Evolutionary conservation across 2,329 filamentous ascomycete genomes (phyloP), one percentile per base, ranked within the genome.

Genomic region (Hymenoscyphus salicellus): DNA sequence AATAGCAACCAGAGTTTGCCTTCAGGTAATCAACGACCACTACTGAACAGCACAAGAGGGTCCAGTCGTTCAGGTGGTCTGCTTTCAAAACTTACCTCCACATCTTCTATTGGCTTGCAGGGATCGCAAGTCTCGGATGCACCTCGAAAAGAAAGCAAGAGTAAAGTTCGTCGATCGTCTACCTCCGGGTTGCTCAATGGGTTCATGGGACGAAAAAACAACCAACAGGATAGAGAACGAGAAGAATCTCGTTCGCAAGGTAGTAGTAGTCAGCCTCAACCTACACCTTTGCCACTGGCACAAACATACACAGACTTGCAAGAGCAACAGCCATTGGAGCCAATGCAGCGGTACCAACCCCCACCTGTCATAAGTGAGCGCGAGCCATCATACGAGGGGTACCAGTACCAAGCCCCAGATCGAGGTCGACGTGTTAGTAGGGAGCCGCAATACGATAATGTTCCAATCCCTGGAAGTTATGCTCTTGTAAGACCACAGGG

Each of bases 381-480:
- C 32, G 61, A 66, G 33, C 67, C 62, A n/a, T 56, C 63, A 17
- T 55, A 38, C 14, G 36, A 11, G 4, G 36, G 36, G 36, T 38
- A 38, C 14, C 33, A 36, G 33, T 11, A 64, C 33, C 63, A 43
- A 30, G 20, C 55, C 26, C 64, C 58, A 33, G 64, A 71, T 10
- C 69, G 71, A 23, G 68, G 72, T 20, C 67, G 69, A 5, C 65
- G 49, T 23, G 26, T 55, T 5, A 66, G 62, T 17, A 64, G 68
- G 65, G 73, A 74, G 36, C 71, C 69, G 23, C 62, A 63, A 32
- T 76, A 76, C 61, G 69, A 72, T 63, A 69, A 61, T 32, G 73
- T 75, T 8, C 74, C 73, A 2, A 76, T 76, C 55, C 74, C 75
- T 23, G 70, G 70, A 4, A 71, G 71, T 3, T 76, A 76, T 58